Evolutionary conservation across 1,284 basidiomycete species (phyloP).

Genomic region (Entoloma clypeatum): DNA sequence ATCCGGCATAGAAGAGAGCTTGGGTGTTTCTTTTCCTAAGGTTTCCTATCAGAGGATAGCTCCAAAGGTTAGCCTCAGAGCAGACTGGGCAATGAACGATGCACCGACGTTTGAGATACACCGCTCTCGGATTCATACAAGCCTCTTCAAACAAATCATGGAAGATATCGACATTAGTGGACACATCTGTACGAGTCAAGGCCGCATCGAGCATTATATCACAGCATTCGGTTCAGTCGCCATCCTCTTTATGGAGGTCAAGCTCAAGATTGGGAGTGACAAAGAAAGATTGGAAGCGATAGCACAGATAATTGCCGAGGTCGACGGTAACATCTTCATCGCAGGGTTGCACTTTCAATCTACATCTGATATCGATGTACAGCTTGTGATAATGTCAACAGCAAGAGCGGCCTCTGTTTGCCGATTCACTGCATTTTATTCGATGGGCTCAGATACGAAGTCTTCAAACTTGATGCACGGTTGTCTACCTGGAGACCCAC

Average conservation of each 20-base stretch:
- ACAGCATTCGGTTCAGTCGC: slow-evolving; percentile 13
- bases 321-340: slow-evolving; percentile 13
- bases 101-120: slow-evolving; percentile 11
- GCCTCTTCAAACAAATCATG: slow-evolving; percentile 14
- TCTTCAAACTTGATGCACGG: slow-evolving; percentile 17
- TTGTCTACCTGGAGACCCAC: slow-evolving; percentile 18
- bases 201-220: slow-evolving; percentile 11
- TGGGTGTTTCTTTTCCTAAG: slow-evolving; percentile 11
- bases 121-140: slow-evolving; percentile 14
- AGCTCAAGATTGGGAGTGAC: slow-evolving; percentile 14
- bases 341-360: slow-evolving; percentile 6
- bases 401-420: slow-evolving; percentile 9
- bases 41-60: slow-evolving; percentile 9
- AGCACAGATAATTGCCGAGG: slow-evolving; percentile 6
- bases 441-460: slow-evolving; percentile 15
- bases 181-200: slow-evolving; percentile 9
- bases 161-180: slow-evolving; percentile 12
- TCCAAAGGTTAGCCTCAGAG: slow-evolving; percentile 11
- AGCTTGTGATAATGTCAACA: slow-evolving; percentile 14
- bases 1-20: slow-evolving; percentile 6
- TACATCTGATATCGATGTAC: slow-evolving; percentile 7
- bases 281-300: slow-evolving; percentile 10
- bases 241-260: slow-evolving; percentile 12
- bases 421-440: slow-evolving; percentile 13
- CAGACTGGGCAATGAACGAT: slow-evolving; percentile 6